Percentiles rank a stretch among this genome's conserved stretches.
Evolutionary conservation across 2,329 filamentous ascomycete genomes (phyloP).

Genomic region (Xylariales sp.): DNA sequence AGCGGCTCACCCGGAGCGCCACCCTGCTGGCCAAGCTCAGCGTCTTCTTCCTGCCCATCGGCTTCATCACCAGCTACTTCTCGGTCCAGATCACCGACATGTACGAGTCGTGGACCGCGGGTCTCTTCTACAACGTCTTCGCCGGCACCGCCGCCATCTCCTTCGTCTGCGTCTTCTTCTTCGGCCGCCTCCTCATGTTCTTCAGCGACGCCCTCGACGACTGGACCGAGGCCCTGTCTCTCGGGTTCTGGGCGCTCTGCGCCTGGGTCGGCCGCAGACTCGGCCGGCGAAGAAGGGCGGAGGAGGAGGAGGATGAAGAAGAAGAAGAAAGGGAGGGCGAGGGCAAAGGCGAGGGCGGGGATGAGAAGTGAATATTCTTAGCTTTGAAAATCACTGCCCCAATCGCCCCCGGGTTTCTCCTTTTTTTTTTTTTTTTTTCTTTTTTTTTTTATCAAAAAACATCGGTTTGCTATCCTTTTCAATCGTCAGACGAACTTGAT

Average conservation of each 20-base stretch:
- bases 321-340: no score
- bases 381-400: no score
- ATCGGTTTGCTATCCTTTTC: no score
- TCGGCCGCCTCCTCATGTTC: slow-evolving; percentile 40
- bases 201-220: slow-evolving; percentile 40
- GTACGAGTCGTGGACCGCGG: slow-evolving; percentile 51
- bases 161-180: slow-evolving; percentile 53
- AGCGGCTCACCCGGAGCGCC: slow-evolving; percentile 66
- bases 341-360: no score
- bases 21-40: slow-evolving; percentile 70
- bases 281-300: no score
- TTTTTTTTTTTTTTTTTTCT: no score
- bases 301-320: no score
- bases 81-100: slow-evolving; percentile 59
- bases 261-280: no score
- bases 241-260: slow-evolving; percentile 10
- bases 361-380: no score
- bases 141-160: slow-evolving; percentile 57
- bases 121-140: slow-evolving; percentile 66
- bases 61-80: slow-evolving; percentile 72
- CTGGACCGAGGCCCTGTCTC: slow-evolving; percentile 20
- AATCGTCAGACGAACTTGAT: no score
- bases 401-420: no score
- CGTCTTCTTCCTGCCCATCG: slow-evolving; percentile 71
- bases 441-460: no score